phyloP scores from a whole-genome alignment of 805 yeast species.

The Peterozyma xylosa region DNA sequence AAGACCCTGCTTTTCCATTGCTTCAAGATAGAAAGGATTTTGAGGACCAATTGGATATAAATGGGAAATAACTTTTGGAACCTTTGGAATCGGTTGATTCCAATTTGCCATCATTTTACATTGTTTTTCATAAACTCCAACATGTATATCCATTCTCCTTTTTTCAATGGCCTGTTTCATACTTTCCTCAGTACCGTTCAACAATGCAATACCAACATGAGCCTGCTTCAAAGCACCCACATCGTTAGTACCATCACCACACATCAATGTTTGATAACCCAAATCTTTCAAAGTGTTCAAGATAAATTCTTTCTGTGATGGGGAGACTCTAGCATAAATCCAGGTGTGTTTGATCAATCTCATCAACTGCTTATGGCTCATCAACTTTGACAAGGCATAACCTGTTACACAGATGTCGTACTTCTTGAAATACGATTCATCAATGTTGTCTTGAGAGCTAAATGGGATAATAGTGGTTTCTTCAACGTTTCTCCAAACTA shows the following conservation, averaged over 20 bases:
- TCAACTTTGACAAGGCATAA: conserved; percentile 66
- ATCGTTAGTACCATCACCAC: conserved; percentile 99
- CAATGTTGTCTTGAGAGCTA: conserved; percentile 49
- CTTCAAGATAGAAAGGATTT: conserved; percentile 82
- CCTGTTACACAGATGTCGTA: conserved; percentile 93
- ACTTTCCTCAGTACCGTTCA: conserved; percentile 94
- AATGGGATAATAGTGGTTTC: conserved; percentile 69
- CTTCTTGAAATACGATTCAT: conserved; percentile 46
- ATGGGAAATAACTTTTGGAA: conserved; percentile 85
- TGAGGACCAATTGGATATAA: conserved; percentile 91
- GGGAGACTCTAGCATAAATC: conserved; percentile 98
- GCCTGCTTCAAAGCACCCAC: conserved; percentile 99
- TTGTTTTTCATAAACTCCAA: conserved; percentile 77
- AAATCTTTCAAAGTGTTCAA: conserved; percentile 74
- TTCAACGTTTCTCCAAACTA: conserved; percentile 80
- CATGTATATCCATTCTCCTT: conserved; percentile 56
- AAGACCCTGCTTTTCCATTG: conserved; percentile 80
- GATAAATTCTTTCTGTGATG: conserved; percentile 89
- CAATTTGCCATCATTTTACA: conserved; percentile 70
- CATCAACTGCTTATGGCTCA: conserved; percentile 60
- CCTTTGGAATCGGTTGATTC: conserved; percentile 79
- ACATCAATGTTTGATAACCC: conserved; percentile 94
- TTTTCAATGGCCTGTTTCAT: conserved; percentile 83
- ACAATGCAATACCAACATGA: conserved; percentile 94
- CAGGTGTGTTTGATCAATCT: conserved; percentile 82